Conservation (phyloP, 768 basidiomycete species). For the Leccinum pellstonianum region DNA sequence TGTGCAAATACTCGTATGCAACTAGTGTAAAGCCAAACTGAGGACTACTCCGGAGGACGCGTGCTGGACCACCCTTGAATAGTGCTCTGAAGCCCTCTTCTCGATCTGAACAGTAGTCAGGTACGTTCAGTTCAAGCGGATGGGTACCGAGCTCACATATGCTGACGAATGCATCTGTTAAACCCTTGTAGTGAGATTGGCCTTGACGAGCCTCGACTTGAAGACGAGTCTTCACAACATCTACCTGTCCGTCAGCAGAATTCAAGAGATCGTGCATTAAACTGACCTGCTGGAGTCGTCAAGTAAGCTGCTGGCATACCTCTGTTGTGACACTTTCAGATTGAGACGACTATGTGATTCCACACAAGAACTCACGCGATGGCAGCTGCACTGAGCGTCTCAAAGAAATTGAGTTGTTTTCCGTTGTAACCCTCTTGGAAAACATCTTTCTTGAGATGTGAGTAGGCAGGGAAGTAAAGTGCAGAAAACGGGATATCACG, state of each 20-base stretch:
- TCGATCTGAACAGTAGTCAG: slow-evolving; percentile 46
- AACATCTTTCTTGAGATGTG: slow-evolving; percentile 87
- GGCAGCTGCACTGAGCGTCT: slow-evolving; percentile 81
- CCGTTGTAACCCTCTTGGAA: slow-evolving; percentile 96
- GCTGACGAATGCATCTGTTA: slow-evolving; percentile 84
- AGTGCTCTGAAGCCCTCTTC: slow-evolving; percentile 90
- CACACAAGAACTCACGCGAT: slow-evolving; percentile 59
- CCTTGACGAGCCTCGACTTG: slow-evolving; percentile 93
- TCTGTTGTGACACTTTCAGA: slow-evolving; percentile 45
- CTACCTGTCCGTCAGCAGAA: slow-evolving; percentile 39
- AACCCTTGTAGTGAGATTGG: slow-evolving; percentile 87
- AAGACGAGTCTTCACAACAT: slow-evolving; percentile 96
- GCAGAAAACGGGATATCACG: slow-evolving; percentile 98
- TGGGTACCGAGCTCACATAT: slow-evolving; percentile 64
- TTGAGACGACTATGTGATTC: slow-evolving; percentile 17
- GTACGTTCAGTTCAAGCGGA: slow-evolving; percentile 11
- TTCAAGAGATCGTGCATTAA: slow-evolving; percentile 9
- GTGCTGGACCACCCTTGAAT: slow-evolving; percentile 90
- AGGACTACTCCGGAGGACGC: slow-evolving; percentile 83
- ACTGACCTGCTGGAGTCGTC: slow-evolving; percentile 82
- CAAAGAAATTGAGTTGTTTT: slow-evolving; percentile 86
- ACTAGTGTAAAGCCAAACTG: slow-evolving; percentile 95
- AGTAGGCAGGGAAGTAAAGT: slow-evolving; percentile 86
- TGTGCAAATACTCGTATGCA: slow-evolving; percentile 72
- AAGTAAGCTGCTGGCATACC: slow-evolving; percentile 98